Evolutionary conservation across 1,139 yeast species (phyloP).

Genomic region (Blastobotrys petasosporus): DNA sequence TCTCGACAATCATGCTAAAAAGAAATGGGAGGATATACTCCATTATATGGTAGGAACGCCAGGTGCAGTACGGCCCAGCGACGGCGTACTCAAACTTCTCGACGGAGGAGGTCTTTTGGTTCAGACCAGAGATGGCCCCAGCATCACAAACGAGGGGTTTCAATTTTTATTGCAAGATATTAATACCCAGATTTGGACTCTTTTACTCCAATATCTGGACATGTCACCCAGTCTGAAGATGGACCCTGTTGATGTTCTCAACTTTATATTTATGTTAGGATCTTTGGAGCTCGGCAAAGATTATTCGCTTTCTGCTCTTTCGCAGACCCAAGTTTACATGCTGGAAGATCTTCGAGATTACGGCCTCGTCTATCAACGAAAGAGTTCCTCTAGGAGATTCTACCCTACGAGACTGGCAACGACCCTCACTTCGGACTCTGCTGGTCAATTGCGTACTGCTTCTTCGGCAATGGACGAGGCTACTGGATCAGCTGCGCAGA

Average conservation of each 20-base stretch:
- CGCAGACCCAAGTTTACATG: constrained; percentile 80
- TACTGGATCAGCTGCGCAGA: constrained; percentile 19
- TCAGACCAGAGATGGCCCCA: constrained; percentile 42
- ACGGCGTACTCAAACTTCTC: constrained; percentile 35
- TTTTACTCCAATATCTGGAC: constrained; percentile 77
- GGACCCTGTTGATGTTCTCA: constrained; percentile 95
- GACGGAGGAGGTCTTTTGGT: constrained; percentile 84
- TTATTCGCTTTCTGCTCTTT: constrained; percentile 63
- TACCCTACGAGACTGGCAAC: constrained; percentile 92
- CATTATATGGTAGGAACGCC: constrained; percentile 88
- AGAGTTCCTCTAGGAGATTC: constrained; percentile 56
- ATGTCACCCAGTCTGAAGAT: constrained; percentile 77
- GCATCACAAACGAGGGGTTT: constrained; percentile 86
- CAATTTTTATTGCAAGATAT: constrained; percentile 89
- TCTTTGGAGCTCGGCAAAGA: constrained; percentile 87
- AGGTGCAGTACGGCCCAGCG: constrained; percentile 47
- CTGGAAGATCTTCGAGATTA: constrained; percentile 85
- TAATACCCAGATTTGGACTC: constrained; percentile 92
- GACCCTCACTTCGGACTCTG: constrained; percentile 74
- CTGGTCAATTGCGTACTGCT: constrained; percentile 29
- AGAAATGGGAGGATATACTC: constrained; percentile 89
- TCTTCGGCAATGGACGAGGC: constrained; percentile 30
- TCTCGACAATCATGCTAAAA: constrained; percentile 73
- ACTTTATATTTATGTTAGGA: constrained; percentile 88
- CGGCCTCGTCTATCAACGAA: constrained; percentile 80